Evolutionary conservation across 1,284 basidiomycete genomes (phyloP).

Genomic region (Sporisorium reilianum): DNA sequence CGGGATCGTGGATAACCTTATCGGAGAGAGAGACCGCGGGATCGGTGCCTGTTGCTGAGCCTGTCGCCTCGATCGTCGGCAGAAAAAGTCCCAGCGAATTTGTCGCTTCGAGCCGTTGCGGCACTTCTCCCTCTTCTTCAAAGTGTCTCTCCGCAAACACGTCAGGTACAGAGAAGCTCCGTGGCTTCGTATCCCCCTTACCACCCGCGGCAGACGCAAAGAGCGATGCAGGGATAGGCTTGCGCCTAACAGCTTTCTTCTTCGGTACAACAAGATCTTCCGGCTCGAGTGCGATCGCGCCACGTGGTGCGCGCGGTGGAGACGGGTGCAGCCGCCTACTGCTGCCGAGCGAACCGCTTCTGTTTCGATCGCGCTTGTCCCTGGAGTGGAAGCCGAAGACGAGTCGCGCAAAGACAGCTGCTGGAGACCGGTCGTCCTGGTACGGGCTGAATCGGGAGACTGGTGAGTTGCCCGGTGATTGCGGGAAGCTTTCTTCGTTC

Average conservation of each 20-base stretch:
- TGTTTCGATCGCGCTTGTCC: background rate
- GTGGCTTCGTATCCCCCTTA: background rate
- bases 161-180: constrained; percentile 15
- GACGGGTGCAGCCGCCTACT: constrained; percentile 11
- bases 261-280: constrained; percentile 2
- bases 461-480: constrained; percentile 14
- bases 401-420: background rate
- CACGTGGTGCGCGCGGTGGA: background rate
- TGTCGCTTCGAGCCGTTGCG: background rate
- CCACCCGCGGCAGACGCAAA: background rate
- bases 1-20: background rate
- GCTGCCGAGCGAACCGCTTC: background rate
- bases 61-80: background rate
- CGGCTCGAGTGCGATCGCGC: background rate
- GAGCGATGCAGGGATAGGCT: constrained; percentile 27
- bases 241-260: constrained; percentile 12
- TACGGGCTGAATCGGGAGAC: constrained; percentile 7
- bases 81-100: constrained; percentile 15
- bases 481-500: constrained; percentile 9
- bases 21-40: background rate
- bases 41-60: background rate
- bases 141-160: background rate
- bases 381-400: constrained; percentile 2
- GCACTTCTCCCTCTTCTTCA: background rate
- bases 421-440: constrained; percentile 1